Base-by-base conservation (phyloP, 345 rosid species). In the Durio zibethinus region DNA sequence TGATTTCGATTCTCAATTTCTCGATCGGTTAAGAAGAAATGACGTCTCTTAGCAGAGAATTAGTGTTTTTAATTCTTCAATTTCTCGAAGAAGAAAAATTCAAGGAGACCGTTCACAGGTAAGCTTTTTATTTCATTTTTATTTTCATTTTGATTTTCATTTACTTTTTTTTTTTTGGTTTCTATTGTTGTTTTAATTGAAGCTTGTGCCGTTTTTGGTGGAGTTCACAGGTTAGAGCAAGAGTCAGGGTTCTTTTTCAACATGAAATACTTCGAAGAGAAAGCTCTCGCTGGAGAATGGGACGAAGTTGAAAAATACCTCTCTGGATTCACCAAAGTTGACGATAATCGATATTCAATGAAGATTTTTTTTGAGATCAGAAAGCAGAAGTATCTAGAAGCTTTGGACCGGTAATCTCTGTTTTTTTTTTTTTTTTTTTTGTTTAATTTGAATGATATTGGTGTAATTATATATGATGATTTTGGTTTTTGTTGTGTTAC, bases 61-160 rank as follows among this genome's bases (percentile, higher is more conserved):
- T 91, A 80, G 93, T 91, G 83, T 89, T 91, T 73, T 81, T 91
- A 62, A 88, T 91, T 77, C 95, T 91, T 72, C 95, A 91, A 79
- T 91, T 89, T 74, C 93, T 91, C 0, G 95, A 91, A 43, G 95
- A 91, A 72, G 93, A 91, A 78, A 89, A 89, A 81, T 91, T 86
- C 82, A 87, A 85, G 80, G 95, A 91, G 85, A 82, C 90, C 35
- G 93, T 89, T 73, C 95, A 91, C 76, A 89, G 78, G 95, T 91
- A 79, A 82, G 59, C 66, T 42, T 50, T 52, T 48, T n/a, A 23
- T 66, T 65, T 31, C 10, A 36, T 16, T 65, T 72, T 45, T 42
- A 0, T 12, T 47, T 25, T 52, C 67, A 3, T 18, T 56, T 57
- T 35, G 9, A n/a, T 38, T 63, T 74, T 25, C 1, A 33, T 33